These are phyloP conservation scores for Tolypocladium endophyticum DNA, from an alignment of 2,329 filamentous ascomycete species.

Conservation along the genomic window DNA sequence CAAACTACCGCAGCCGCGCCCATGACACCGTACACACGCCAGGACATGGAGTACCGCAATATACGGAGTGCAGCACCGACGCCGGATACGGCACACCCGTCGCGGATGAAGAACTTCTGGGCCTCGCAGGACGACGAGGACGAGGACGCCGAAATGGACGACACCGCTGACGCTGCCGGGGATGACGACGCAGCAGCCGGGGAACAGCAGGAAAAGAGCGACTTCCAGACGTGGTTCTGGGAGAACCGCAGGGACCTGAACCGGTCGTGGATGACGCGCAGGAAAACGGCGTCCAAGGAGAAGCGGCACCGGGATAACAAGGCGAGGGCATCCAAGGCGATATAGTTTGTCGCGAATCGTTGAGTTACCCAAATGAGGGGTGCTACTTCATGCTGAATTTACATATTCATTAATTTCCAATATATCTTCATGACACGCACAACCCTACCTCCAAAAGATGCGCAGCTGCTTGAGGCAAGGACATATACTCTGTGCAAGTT, in stretches of 20 bases:
- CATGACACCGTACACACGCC: constrained; percentile 72
- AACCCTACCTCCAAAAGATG: too few relatives aligned
- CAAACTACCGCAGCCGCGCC: constrained; percentile 35
- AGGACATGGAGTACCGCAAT: constrained; percentile 64
- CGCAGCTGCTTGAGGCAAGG: not conserved
- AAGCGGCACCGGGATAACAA: constrained; percentile 57
- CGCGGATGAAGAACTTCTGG: constrained; percentile 51
- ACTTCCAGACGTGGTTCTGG: constrained; percentile 61
- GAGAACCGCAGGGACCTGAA: constrained; percentile 55
- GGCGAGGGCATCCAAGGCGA: constrained; percentile 33
- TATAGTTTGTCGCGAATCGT: constrained; percentile 11
- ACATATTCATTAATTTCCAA: not conserved
- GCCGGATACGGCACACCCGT: constrained; percentile 79
- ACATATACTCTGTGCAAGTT: not conserved
- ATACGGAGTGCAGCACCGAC: constrained; percentile 87
- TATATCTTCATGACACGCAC: not conserved
- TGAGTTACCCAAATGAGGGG: not conserved
- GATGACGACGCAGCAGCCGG: constrained; percentile 8
- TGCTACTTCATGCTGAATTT: not conserved
- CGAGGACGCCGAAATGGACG: constrained; percentile 15
- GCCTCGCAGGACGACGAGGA: constrained; percentile 27
- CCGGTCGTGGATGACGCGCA: constrained; percentile 53
- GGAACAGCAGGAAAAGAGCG: constrained; percentile 24
- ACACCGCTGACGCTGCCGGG: constrained; percentile 18
- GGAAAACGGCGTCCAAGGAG: constrained; percentile 54